Evolutionary conservation across 805 yeast species (phyloP).

Genomic region (Kodamaea hsintzibuensis): DNA sequence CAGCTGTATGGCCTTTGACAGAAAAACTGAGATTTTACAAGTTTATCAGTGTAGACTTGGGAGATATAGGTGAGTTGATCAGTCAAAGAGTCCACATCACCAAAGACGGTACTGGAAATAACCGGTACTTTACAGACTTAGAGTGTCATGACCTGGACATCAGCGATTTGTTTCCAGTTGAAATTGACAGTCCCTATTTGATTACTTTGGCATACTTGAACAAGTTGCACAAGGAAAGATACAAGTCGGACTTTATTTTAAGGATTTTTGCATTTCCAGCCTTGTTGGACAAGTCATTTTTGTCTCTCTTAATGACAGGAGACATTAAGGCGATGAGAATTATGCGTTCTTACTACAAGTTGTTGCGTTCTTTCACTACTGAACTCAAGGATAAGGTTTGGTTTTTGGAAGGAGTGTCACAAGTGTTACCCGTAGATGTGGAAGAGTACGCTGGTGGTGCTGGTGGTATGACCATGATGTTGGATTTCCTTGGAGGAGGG

Average conservation of each 20-base stretch:
- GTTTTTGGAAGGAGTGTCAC: slow-evolving; percentile 90
- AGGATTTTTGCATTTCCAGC: slow-evolving; percentile 94
- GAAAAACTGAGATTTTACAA: slow-evolving; percentile 45
- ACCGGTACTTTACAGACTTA: slow-evolving; percentile 52
- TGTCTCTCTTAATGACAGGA: slow-evolving; percentile 77
- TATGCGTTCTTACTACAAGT: slow-evolving; percentile 82
- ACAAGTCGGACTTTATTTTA: slow-evolving; percentile 81
- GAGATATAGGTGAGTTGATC: slow-evolving; percentile 80
- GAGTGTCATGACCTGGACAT: slow-evolving; percentile 86
- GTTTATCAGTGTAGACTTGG: slow-evolving; percentile 73
- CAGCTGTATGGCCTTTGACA: slow-evolving; percentile 91
- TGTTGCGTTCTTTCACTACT: slow-evolving; percentile 76
- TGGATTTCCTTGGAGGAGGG: slow-evolving; percentile 79
- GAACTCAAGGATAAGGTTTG: slow-evolving; percentile 89
- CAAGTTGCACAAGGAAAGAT: slow-evolving; percentile 76
- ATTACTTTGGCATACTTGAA: slow-evolving; percentile 86
- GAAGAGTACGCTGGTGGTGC: slow-evolving; percentile 86
- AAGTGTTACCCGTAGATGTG: slow-evolving; percentile 86
- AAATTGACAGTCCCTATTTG: slow-evolving; percentile 78
- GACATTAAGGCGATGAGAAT: slow-evolving; percentile 88
- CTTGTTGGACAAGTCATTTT: slow-evolving; percentile 74
- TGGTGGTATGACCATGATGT: slow-evolving; percentile 91
- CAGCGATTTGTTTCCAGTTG: slow-evolving; percentile 83
- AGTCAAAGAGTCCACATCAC: slow-evolving; percentile 36
- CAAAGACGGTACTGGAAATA: slow-evolving; percentile 24